Conservation (phyloP, 2,329 filamentous ascomycete genomes). For the Hypocreales sp. region DNA sequence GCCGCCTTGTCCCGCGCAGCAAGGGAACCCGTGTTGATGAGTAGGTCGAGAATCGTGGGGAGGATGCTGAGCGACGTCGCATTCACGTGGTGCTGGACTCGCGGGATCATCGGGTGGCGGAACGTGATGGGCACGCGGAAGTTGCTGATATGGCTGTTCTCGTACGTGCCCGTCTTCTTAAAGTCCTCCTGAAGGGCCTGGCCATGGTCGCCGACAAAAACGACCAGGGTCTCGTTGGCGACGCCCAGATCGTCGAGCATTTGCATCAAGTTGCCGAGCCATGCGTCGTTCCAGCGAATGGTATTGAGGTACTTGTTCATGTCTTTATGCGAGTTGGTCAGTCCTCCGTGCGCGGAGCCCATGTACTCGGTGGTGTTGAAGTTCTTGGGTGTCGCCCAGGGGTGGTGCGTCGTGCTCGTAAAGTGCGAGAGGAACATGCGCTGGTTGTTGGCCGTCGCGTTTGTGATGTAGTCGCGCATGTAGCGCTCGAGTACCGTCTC, state of each 20-base stretch:
- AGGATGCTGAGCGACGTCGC: constrained; percentile 17
- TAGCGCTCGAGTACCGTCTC: constrained; percentile 16
- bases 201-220: constrained; percentile 18
- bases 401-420: constrained; percentile 19
- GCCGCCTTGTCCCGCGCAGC: constrained; percentile 9
- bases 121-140: constrained; percentile 16
- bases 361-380: too few species aligned
- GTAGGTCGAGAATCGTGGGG: constrained; percentile 18
- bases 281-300: constrained; percentile 15
- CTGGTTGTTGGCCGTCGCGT: constrained; percentile 13
- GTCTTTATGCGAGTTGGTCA: constrained; percentile 13
- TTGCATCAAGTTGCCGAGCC: constrained; percentile 15
- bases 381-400: constrained; percentile 13
- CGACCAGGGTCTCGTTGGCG: constrained; percentile 16
- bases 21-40: constrained; percentile 17
- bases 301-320: constrained; percentile 18
- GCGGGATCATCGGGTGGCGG: constrained; percentile 16
- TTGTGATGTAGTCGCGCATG: constrained; percentile 14
- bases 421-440: constrained; percentile 18
- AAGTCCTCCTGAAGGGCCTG: constrained; percentile 16
- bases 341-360: constrained; percentile 12
- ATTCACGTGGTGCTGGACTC: constrained; percentile 14
- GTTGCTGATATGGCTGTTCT: constrained; percentile 17
- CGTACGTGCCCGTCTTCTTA: constrained; percentile 14
- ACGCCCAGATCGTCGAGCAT: constrained; percentile 15